A percentile compares a stretch with the other conserved stretches of the same genome.
phyloP scores from a whole-genome alignment of 306 rosid genomes.

The Castanea sativa region DNA sequence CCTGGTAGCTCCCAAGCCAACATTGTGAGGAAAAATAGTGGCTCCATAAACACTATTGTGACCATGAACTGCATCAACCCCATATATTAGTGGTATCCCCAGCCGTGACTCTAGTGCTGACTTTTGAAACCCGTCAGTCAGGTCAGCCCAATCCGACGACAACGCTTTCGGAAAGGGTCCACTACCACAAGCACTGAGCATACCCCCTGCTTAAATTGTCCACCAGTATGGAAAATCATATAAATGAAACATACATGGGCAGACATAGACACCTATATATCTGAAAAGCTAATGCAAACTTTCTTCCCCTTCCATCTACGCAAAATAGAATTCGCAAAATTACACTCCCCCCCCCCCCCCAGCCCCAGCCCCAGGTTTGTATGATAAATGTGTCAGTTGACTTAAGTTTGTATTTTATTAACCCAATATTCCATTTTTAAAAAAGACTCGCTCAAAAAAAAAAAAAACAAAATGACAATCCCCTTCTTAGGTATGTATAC shows the following conservation, averaged over 20 bases:
- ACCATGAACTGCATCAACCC: conserved; percentile 80
- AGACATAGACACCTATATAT: not conserved
- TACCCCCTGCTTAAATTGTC: conserved; percentile 43
- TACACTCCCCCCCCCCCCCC: too few relatives aligned
- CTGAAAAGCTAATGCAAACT: too few relatives aligned
- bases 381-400: too few relatives aligned
- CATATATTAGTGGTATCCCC: conserved; percentile 73
- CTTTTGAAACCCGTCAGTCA: conserved; percentile 61
- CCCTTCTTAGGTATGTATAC: too few relatives aligned
- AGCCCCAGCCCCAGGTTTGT: too few relatives aligned
- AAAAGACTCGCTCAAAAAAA: too few relatives aligned
- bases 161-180: conserved; percentile 44
- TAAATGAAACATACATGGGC: not conserved
- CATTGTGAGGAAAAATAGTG: conserved; percentile 75
- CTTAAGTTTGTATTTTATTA: too few relatives aligned
- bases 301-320: too few relatives aligned
- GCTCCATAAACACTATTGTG: conserved; percentile 58
- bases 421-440: too few relatives aligned
- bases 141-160: conserved; percentile 65
- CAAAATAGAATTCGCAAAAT: too few relatives aligned
- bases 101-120: conserved; percentile 54
- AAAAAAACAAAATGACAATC: too few relatives aligned
- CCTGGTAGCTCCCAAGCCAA: conserved; percentile 84
- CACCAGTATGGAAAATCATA: not conserved
- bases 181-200: conserved; percentile 66